Evolutionary conservation across 2,329 filamentous ascomycete species (phyloP).

Genomic region (Penicillium thymicola): DNA sequence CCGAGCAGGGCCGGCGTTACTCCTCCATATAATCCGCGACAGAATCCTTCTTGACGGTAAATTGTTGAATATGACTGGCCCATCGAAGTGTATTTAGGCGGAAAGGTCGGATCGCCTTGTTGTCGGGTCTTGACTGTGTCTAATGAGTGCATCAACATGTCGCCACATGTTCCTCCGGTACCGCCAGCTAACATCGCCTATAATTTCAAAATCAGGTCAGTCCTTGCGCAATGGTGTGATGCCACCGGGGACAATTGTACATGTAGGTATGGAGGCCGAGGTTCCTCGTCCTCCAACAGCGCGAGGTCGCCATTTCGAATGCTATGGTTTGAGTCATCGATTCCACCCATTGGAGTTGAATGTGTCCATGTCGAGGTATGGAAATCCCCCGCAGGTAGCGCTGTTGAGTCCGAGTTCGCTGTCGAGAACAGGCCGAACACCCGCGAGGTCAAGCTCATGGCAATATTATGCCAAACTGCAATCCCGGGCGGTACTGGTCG

Average conservation of each 20-base stretch:
- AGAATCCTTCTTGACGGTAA: slow-evolving; percentile 82
- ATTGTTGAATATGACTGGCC: slow-evolving; percentile 91
- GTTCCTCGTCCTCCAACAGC: slow-evolving; percentile 51
- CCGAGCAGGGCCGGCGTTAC: slow-evolving; percentile 86
- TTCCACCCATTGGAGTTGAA: slow-evolving; percentile 18
- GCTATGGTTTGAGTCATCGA: slow-evolving; percentile 11
- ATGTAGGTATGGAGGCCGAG: slow-evolving; percentile 61
- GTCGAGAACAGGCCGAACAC: slow-evolving; percentile 52
- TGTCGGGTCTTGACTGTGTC: slow-evolving; percentile 98
- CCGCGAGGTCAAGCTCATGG: slow-evolving; percentile 58
- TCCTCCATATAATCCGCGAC: slow-evolving; percentile 86
- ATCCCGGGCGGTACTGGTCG: slow-evolving; percentile 30
- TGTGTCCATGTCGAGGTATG: slow-evolving; percentile 29
- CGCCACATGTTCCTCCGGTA: slow-evolving; percentile 85
- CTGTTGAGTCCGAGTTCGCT: slow-evolving; percentile 30
- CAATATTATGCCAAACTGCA: slow-evolving; percentile 32
- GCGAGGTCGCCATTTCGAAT: slow-evolving; percentile 38
- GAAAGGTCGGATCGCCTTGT: slow-evolving; percentile 90
- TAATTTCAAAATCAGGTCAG: slow-evolving; percentile 7
- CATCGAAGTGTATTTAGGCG: slow-evolving; percentile 87
- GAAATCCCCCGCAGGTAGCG: slow-evolving; percentile 27
- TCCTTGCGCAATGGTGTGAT: neutral
- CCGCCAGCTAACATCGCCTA: slow-evolving; percentile 95
- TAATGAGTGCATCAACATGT: slow-evolving; percentile 97
- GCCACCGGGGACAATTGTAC: slow-evolving; percentile 44